A percentile compares a stretch with the other conserved stretches of the same genome.
phyloP scores from a whole-genome alignment of 768 basidiomycete genomes.

The Rhodosporidiobolus sp. region DNA sequence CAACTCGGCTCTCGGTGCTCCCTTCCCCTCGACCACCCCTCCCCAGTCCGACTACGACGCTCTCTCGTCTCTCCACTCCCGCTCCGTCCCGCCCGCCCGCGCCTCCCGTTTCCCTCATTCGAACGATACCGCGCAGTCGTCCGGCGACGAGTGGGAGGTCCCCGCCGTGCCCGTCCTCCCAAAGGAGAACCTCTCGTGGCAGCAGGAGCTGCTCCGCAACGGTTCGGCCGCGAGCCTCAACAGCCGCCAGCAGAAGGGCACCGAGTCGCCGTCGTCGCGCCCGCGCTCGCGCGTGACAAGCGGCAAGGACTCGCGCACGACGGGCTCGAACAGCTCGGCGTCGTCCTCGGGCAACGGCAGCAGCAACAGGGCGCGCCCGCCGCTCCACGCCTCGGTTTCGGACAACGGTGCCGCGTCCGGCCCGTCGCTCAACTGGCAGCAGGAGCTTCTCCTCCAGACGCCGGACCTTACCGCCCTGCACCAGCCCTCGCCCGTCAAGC shows the following conservation, averaged over 20 bases:
- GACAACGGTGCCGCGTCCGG: not conserved
- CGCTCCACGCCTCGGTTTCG: constrained; percentile 11
- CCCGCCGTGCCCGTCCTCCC: constrained; percentile 9
- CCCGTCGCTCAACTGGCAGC: constrained; percentile 35
- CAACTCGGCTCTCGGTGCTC: not conserved
- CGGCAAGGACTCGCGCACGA: not conserved
- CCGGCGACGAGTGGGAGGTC: constrained; percentile 33
- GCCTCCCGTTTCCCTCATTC: not conserved
- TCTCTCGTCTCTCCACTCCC: constrained; percentile 8
- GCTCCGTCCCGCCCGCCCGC: constrained; percentile 24
- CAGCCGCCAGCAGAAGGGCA: not conserved
- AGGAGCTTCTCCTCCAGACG: constrained; percentile 24
- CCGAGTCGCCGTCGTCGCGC: not conserved
- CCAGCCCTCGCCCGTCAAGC: constrained; percentile 1
- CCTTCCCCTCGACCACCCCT: constrained; percentile 23
- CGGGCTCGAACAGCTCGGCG: not conserved
- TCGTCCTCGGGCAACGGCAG: too few species aligned
- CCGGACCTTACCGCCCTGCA: not conserved
- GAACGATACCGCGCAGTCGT: constrained; percentile 11
- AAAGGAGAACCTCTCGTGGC: constrained; percentile 33
- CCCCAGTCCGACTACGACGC: constrained; percentile 19
- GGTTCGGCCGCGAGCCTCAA: not conserved
- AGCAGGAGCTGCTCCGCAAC: constrained; percentile 31
- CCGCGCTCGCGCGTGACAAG: constrained; percentile 4
- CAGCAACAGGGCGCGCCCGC: constrained; percentile 5